Evolutionary conservation across 495 filamentous ascomycete genomes (phyloP).

Genomic region (Penicillium riverlandense): DNA sequence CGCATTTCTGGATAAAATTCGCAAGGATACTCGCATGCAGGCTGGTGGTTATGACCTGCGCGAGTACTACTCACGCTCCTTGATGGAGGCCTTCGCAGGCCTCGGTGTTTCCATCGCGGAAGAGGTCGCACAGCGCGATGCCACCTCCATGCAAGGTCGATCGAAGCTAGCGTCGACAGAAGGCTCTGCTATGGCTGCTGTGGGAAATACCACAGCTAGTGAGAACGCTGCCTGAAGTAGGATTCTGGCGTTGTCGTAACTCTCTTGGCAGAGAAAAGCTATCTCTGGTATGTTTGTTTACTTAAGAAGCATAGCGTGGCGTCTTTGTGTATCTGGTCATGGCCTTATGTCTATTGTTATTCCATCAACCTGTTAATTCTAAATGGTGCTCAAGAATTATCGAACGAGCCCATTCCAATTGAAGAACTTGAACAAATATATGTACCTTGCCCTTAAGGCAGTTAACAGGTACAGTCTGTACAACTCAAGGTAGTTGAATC

Average conservation of each 20-base stretch:
- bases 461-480: too few species aligned
- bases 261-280: not conserved
- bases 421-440: too few species aligned
- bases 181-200: slow-evolving; percentile 25
- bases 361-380: too few species aligned
- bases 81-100: slow-evolving; percentile 87
- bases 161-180: slow-evolving; percentile 21
- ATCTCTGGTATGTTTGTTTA: slow-evolving; percentile 5
- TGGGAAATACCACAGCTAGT: not conserved
- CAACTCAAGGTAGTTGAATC: not conserved
- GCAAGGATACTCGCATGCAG: slow-evolving; percentile 50
- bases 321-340: too few species aligned
- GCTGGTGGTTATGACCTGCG: slow-evolving; percentile 76
- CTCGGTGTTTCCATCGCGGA: slow-evolving; percentile 78
- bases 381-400: too few species aligned
- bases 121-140: slow-evolving; percentile 50
- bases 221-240: not conserved
- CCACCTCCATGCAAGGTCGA: slow-evolving; percentile 5
- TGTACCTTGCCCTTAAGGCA: too few species aligned
- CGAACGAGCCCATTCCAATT: too few species aligned
- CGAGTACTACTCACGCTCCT: slow-evolving; percentile 71
- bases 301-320: slow-evolving; percentile 1
- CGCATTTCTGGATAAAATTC: slow-evolving; percentile 55
- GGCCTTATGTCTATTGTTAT: too few species aligned
- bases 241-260: not conserved